Evolutionary conservation across 768 basidiomycete species (phyloP).

Genomic region (Suillus subalutaceus): DNA sequence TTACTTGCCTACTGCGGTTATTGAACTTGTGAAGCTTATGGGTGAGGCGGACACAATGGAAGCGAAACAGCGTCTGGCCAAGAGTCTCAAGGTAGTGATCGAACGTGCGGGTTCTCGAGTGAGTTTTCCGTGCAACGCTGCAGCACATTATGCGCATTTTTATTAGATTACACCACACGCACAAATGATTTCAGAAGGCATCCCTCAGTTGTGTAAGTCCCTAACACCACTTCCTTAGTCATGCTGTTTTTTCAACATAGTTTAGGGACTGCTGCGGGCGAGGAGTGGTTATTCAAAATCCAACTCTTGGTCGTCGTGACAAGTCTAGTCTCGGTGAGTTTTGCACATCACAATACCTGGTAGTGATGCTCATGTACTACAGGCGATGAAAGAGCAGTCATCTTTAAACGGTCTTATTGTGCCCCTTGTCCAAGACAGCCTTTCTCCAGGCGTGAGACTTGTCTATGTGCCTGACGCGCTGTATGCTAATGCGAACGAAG

Average conservation of each 20-base stretch:
- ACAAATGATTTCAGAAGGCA: slow-evolving; percentile 57
- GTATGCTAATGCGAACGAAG: slow-evolving; percentile 38
- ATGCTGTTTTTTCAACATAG: slow-evolving; percentile 17
- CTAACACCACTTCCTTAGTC: slow-evolving; percentile 2
- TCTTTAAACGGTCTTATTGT: slow-evolving; percentile 57
- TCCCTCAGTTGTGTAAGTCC: slow-evolving; percentile 72
- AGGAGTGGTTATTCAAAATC: slow-evolving; percentile 73
- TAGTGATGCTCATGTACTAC: slow-evolving; percentile 7
- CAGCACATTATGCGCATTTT: slow-evolving; percentile 5
- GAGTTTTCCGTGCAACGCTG: slow-evolving; percentile 13
- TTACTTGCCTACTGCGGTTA: slow-evolving; percentile 60
- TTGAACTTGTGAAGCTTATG: slow-evolving; percentile 70
- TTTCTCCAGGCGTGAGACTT: slow-evolving; percentile 54
- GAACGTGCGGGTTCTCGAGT: slow-evolving; percentile 46
- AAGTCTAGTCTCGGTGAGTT: slow-evolving; percentile 65
- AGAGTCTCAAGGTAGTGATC: slow-evolving; percentile 70
- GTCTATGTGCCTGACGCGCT: not conserved
- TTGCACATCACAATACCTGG: not conserved
- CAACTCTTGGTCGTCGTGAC: slow-evolving; percentile 71
- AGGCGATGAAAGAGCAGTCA: slow-evolving; percentile 74
- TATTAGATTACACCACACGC: slow-evolving; percentile 71
- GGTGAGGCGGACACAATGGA: slow-evolving; percentile 76
- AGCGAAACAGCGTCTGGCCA: slow-evolving; percentile 73
- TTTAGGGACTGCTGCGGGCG: slow-evolving; percentile 67
- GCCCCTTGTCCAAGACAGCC: slow-evolving; percentile 65